A percentile compares a stretch with the other conserved stretches of the same genome.
phyloP scores from a whole-genome alignment of 2,329 filamentous ascomycete genomes.

The Emergomyces pasteurianus region DNA sequence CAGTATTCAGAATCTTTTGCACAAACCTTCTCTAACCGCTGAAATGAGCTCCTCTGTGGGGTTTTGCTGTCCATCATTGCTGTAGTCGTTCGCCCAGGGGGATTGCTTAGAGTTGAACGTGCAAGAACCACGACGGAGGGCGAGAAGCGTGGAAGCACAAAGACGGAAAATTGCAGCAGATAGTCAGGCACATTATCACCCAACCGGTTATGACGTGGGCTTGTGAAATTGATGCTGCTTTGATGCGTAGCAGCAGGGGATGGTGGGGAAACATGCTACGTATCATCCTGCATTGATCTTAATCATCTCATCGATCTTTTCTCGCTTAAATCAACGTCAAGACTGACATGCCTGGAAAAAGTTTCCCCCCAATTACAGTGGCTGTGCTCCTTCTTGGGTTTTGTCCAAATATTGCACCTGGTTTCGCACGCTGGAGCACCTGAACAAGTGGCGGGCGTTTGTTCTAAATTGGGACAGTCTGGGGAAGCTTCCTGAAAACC shows the following conservation, averaged over 20 bases:
- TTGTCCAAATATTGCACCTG: too few relatives aligned
- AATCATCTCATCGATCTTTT: too few relatives aligned
- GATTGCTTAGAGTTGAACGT: neutral
- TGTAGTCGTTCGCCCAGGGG: neutral
- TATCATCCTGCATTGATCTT: neutral
- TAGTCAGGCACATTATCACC: neutral
- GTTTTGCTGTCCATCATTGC: constrained; percentile 52
- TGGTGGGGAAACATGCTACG: too few relatives aligned
- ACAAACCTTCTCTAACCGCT: constrained; percentile 79
- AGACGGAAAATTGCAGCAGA: neutral
- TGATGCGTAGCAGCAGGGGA: neutral
- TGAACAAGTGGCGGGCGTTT: too few relatives aligned
- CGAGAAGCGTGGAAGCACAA: neutral
- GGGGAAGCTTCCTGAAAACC: too few relatives aligned
- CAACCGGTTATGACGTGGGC: neutral
- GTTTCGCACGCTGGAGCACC: too few relatives aligned
- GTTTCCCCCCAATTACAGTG: too few relatives aligned
- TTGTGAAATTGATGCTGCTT: neutral
- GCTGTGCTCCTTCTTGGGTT: too few relatives aligned
- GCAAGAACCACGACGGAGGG: neutral
- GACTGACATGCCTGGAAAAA: neutral
- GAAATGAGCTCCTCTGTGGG: constrained; percentile 89
- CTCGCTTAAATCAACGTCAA: neutral
- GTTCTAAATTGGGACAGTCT: too few relatives aligned
- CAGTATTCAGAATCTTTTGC: constrained; percentile 1